Base-by-base conservation (phyloP, 2,329 filamentous ascomycete species). In the Myotisia sp. region DNA sequence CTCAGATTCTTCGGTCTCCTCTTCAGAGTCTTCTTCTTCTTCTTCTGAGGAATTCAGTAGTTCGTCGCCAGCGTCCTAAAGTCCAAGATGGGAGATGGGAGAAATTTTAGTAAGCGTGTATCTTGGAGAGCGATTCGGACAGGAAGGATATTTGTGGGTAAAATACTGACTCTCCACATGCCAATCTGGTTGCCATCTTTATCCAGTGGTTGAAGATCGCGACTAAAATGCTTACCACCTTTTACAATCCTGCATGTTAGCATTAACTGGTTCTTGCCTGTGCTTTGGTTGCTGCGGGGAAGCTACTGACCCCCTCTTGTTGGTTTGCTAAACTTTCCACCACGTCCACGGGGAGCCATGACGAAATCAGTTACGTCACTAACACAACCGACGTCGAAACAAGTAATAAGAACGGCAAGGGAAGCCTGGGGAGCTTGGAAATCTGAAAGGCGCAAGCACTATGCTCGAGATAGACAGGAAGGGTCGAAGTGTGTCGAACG, bases 211-310 rank as follows among this genome's bases (percentile, higher is more conserved):
- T 82, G 77, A 29, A 95, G 75, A 56, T 94, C 78, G 45, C 84
- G 79, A 46, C 86, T 94, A 65, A 92, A 98, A 53, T 92, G 79
- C 63, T 94, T 93, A 52, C 90, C 90, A 42, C 86, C 86, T 93
- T 44, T 26, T 10, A 16, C 5, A 6, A 17, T 17, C 8, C 14
- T 13, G 13, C 19, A 8, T 23, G n/a, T 6, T 23, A 6, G 7
- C 4, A 9, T 32, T 16, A 32, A 22, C 29, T 6, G n/a, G 24
- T 22, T 12, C 10, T 7, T 23, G 24, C 18, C 7, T 22, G 3
- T 14, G 9, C 6, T 13, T 22, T 16, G 10, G 10, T 9, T 12
- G 6, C 6, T 5, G 9, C n/a, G 36, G 20, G 19, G 18, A 34
- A 31, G 13, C 28, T 40, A 44, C 70, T 48, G 63, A 87, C 87